phyloP scores from a whole-genome alignment of 495 filamentous ascomycete genomes.

The Ramalina peruviana region DNA sequence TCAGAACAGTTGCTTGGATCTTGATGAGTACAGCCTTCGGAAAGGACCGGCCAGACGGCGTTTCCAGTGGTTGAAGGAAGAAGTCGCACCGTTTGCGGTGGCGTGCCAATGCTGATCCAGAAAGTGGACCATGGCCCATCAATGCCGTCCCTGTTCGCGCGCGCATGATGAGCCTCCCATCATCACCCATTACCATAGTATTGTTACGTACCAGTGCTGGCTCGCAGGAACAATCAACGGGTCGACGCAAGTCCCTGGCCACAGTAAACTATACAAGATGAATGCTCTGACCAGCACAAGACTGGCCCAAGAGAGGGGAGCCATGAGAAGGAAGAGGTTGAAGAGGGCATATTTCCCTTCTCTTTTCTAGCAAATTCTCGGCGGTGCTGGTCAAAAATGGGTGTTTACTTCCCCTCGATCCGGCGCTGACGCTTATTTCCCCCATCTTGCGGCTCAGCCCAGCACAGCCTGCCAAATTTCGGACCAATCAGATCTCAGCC shows the following conservation, averaged over 20 bases:
- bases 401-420: neutral
- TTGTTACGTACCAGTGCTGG: neutral
- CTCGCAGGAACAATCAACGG: neutral
- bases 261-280: neutral
- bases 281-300: neutral
- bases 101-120: constrained; percentile 22
- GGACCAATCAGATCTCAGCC: too few relatives aligned
- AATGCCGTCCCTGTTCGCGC: constrained; percentile 24
- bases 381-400: neutral
- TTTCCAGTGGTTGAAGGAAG: constrained; percentile 20
- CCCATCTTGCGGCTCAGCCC: neutral
- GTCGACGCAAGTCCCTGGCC: neutral
- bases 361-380: neutral
- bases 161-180: neutral
- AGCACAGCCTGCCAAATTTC: too few relatives aligned
- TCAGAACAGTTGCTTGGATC: constrained; percentile 19
- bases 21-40: constrained; percentile 22
- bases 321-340: neutral
- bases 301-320: neutral
- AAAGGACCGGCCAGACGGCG: constrained; percentile 21
- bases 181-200: too few relatives aligned
- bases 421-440: too few relatives aligned
- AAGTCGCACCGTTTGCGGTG: constrained; percentile 21
- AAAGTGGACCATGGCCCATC: constrained; percentile 29
- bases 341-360: neutral